Evolutionary conservation across 768 basidiomycete species (phyloP), one percentile per base, ranked within the genome.

Genomic region (Paxillus involutus): DNA sequence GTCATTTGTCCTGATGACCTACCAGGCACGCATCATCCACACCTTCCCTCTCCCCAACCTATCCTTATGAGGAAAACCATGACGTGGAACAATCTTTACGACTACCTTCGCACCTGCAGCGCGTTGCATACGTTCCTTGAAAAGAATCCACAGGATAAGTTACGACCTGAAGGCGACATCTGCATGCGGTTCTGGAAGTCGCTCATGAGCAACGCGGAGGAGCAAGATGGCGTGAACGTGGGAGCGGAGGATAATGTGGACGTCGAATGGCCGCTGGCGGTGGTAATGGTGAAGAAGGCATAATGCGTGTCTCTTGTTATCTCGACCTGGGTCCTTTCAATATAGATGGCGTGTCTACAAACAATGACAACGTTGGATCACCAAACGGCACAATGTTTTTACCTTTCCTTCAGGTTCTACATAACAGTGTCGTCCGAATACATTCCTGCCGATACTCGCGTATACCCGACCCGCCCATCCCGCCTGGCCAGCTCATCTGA

Each of bases 71-170:
- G 67, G 9, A 82, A 82, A 58, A 72, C 65, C 11, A 81, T 86
- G 78, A 77, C 81, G 0, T 89, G 88, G 88, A 71, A 76, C 10
- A 82, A 82, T 47, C 65, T 93, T 0, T 74, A 86, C 6, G 79
- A 71, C 3, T 94, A 93, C 65, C 71, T 93, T 29, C 75, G 82
- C 44, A 89, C 91, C 0, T 83, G 78, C 69, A 90, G 87, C 60
- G 74, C 89, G 2, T 66, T 91, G 44, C 82, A 88, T 53, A 82
- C 80, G 7, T 93, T 80, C 66, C 80, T 84, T 48, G 85, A 88
- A 57, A 63, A 64, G 6, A 77, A 84, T 60, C 88, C 91, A 0
- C 78, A 82, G 46, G 89, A 91, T 6, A 44, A 35, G 39, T 55
- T 59, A 32, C 63, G 65, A 10, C 56, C 64, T 0, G 83, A 84